Conservation (phyloP, 78 protist species). For the Mastigamoeba balamuthi region DNA sequence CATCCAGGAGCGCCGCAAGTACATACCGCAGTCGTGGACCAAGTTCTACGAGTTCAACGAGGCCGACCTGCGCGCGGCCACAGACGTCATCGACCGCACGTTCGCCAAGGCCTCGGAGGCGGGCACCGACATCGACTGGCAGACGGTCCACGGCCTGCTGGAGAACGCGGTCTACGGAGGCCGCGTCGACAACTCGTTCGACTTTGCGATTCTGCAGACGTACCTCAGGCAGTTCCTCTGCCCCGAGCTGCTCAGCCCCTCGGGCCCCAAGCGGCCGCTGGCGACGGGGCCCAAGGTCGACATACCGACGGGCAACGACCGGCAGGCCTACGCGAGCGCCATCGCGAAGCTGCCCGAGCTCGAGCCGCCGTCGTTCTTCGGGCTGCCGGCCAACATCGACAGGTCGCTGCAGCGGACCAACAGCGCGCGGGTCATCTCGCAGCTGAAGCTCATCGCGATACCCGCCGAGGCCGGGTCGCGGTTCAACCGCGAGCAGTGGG, state of each 20-base stretch:
- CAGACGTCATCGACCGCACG: not conserved
- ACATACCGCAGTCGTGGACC: conserved; percentile 80
- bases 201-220: conserved; percentile 43
- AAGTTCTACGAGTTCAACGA: conserved; percentile 75
- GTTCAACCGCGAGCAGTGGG: conserved; percentile 23
- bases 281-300: not conserved
- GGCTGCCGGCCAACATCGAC: conserved; percentile 68
- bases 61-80: conserved; percentile 21
- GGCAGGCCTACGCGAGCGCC: not conserved
- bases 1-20: conserved; percentile 67
- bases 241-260: not conserved
- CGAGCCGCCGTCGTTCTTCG: conserved; percentile 53
- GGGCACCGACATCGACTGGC: conserved; percentile 34
- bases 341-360: conserved; percentile 20
- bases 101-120: not conserved
- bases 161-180: conserved; percentile 53
- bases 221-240: conserved; percentile 42
- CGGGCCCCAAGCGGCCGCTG: not conserved
- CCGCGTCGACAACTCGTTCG: conserved; percentile 76
- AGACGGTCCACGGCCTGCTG: conserved; percentile 27
- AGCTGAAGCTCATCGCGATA: conserved; percentile 9
- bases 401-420: conserved; percentile 17
- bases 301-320: not conserved
- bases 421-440: not conserved
- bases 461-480: not conserved